Conservation (phyloP, 2,329 filamentous ascomycete species). For the Ceratocystis colombiana region DNA sequence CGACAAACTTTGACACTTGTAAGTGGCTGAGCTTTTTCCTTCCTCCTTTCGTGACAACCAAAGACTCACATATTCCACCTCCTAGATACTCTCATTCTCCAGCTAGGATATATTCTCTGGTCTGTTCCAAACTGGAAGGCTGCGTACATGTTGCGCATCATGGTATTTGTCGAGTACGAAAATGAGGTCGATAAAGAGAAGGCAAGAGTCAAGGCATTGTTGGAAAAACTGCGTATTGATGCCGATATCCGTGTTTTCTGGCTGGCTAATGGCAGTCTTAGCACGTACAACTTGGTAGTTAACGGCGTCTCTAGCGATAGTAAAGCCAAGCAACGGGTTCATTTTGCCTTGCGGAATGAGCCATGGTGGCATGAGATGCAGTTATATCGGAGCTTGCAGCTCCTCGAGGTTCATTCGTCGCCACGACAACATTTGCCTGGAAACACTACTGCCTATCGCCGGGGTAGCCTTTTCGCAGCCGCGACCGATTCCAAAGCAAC, state of each 20-base stretch:
- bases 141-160: slow-evolving; percentile 61
- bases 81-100: slow-evolving; percentile 64
- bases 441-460: not conserved
- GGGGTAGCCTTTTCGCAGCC: not conserved
- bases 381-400: slow-evolving; percentile 38
- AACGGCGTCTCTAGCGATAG: slow-evolving; percentile 54
- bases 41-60: not conserved
- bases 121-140: slow-evolving; percentile 74
- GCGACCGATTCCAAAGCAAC: slow-evolving; percentile 1
- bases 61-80: slow-evolving; percentile 25
- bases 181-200: slow-evolving; percentile 71
- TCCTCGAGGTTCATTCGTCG: slow-evolving; percentile 31
- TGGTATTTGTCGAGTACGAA: slow-evolving; percentile 85
- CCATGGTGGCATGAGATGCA: slow-evolving; percentile 77
- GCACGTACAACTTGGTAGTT: slow-evolving; percentile 67
- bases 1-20: slow-evolving; percentile 87
- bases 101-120: slow-evolving; percentile 72
- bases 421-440: not conserved
- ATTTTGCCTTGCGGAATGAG: slow-evolving; percentile 57
- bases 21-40: slow-evolving; percentile 32
- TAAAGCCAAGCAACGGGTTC: slow-evolving; percentile 46
- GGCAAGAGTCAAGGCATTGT: slow-evolving; percentile 57
- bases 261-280: slow-evolving; percentile 61
- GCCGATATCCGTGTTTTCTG: slow-evolving; percentile 72
- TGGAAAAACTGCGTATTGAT: slow-evolving; percentile 73